Evolutionary conservation across 345 rosid species (phyloP).

Genomic region (Euphorbia peplus): DNA sequence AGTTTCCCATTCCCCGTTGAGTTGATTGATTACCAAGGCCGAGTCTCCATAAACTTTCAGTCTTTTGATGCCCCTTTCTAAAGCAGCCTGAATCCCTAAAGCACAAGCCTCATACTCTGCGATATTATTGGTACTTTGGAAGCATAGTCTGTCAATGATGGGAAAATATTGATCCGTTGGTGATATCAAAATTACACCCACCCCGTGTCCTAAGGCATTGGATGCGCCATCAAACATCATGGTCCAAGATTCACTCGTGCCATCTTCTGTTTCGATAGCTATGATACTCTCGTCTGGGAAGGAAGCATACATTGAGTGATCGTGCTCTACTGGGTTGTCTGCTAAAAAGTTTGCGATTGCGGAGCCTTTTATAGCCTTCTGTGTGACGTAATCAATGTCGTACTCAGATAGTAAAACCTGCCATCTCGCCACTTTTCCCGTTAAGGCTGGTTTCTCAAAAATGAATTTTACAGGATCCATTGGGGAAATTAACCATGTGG

Average conservation of each 20-base stretch:
- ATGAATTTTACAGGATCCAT: too few species aligned
- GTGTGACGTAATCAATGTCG: too few species aligned
- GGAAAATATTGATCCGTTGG: not conserved
- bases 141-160: not conserved
- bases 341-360: not conserved
- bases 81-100: not conserved
- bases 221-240: not conserved
- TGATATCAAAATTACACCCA: not conserved
- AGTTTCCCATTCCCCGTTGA: not conserved
- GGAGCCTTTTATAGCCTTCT: not conserved
- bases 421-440: too few species aligned
- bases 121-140: not conserved
- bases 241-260: not conserved
- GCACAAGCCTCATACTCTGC: not conserved
- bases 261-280: not conserved
- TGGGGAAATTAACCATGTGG: too few species aligned
- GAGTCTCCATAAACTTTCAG: not conserved
- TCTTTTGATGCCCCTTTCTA: not conserved
- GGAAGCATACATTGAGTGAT: too few species aligned
- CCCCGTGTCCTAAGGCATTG: not conserved
- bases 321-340: too few species aligned
- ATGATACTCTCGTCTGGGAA: not conserved
- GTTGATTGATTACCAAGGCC: too few species aligned
- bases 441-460: too few species aligned
- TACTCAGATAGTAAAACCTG: too few species aligned